Percentiles rank a stretch among this genome's conserved stretches.
These are phyloP conservation scores for Pterocarpus santalinus DNA, from an alignment of 306 rosid genomes.

Conservation along the genomic window DNA sequence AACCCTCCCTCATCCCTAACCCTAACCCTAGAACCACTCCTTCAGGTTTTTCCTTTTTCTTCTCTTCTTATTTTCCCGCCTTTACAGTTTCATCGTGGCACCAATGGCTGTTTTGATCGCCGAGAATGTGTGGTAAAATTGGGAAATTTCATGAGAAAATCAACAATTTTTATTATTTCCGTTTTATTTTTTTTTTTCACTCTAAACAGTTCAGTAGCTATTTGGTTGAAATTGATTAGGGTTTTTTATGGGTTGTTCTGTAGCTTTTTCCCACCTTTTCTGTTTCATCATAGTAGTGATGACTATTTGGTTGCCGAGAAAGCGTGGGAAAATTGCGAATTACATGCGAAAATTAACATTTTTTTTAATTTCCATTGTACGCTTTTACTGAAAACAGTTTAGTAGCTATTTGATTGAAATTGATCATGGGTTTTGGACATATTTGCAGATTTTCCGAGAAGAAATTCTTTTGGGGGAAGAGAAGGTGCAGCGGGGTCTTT, in stretches of 20 bases:
- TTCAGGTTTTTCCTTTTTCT: conserved; percentile 56
- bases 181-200: too few relatives aligned
- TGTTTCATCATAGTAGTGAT: too few relatives aligned
- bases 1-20: conserved; percentile 60
- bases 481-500: conserved; percentile 46
- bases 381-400: too few relatives aligned
- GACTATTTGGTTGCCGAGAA: too few relatives aligned
- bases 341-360: not conserved
- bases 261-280: too few relatives aligned
- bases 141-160: not conserved
- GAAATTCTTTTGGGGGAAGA: conserved; percentile 57
- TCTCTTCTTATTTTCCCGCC: too few relatives aligned
- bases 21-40: conserved; percentile 62
- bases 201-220: not conserved
- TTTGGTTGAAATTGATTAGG: not conserved
- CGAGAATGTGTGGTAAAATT: not conserved
- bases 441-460: conserved; percentile 63
- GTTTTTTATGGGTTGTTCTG: not conserved
- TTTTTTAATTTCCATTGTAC: not conserved
- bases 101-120: conserved; percentile 43
- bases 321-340: too few relatives aligned
- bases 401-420: not conserved
- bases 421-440: not conserved
- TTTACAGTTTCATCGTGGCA: not conserved
- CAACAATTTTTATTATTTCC: not conserved